Conservation (phyloP, 2,329 filamentous ascomycete genomes). For the Trichoderma atroviride region DNA sequence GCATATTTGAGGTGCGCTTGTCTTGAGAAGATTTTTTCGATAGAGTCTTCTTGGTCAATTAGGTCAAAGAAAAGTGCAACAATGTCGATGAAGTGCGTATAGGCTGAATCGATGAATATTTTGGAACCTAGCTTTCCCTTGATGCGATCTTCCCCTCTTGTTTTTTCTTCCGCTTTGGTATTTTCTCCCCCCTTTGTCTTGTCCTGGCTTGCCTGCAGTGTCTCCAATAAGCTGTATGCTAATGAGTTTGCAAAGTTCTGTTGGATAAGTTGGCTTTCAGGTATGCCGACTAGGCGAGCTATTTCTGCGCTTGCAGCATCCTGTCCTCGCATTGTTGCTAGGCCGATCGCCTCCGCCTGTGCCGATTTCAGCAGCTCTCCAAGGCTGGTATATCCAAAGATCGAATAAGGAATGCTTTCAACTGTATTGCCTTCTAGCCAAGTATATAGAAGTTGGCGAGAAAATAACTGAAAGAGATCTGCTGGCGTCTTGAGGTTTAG, state of each 20-base stretch:
- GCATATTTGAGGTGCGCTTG: constrained; percentile 62
- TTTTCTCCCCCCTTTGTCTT: constrained; percentile 52
- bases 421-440: constrained; percentile 75
- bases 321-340: constrained; percentile 80
- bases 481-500: constrained; percentile 67
- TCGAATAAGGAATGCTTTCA: constrained; percentile 75
- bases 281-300: constrained; percentile 57
- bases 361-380: constrained; percentile 69
- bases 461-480: constrained; percentile 80
- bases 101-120: constrained; percentile 63
- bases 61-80: constrained; percentile 75
- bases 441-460: constrained; percentile 85
- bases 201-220: constrained; percentile 37
- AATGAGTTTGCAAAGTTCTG: constrained; percentile 75
- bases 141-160: constrained; percentile 66
- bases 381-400: constrained; percentile 77
- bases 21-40: constrained; percentile 68
- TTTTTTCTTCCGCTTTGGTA: constrained; percentile 51
- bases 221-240: constrained; percentile 79
- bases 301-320: constrained; percentile 64
- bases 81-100: constrained; percentile 74
- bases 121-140: constrained; percentile 70
- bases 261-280: constrained; percentile 61
- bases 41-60: constrained; percentile 74
- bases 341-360: constrained; percentile 75